phyloP scores from a whole-genome alignment of 208 protist genomes.

The Acanthamoeba castellanii region DNA sequence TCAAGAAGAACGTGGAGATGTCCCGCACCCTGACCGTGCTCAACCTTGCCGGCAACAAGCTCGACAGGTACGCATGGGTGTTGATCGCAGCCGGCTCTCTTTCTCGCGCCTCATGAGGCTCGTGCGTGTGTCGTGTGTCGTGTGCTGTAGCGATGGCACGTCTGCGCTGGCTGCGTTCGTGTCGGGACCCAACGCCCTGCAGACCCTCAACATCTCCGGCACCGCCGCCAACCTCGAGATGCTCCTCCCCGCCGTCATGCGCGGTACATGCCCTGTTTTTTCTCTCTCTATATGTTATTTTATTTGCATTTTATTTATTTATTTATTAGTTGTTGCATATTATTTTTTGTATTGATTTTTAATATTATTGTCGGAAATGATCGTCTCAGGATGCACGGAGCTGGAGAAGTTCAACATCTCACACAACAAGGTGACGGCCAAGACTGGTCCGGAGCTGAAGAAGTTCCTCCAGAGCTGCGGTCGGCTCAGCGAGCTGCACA shows the following conservation, averaged over 20 bases:
- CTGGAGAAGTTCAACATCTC: slow-evolving; percentile 81
- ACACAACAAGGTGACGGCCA: slow-evolving; percentile 82
- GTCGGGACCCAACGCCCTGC: slow-evolving; percentile 75
- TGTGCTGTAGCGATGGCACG: slow-evolving; percentile 74
- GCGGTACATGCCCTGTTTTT: not conserved
- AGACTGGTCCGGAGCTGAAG: slow-evolving; percentile 73
- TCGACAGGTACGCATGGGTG: slow-evolving; percentile 73
- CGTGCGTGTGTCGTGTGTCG: not conserved
- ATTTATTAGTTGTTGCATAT: too few relatives aligned
- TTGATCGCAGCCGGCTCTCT: not conserved
- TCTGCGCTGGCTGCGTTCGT: slow-evolving; percentile 78
- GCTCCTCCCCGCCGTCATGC: slow-evolving; percentile 36
- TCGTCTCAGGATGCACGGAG: slow-evolving; percentile 77
- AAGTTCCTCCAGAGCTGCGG: slow-evolving; percentile 78
- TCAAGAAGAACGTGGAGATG: slow-evolving; percentile 85
- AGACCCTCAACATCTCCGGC: slow-evolving; percentile 76
- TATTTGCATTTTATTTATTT: not conserved
- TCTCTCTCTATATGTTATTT: too few relatives aligned
- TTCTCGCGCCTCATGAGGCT: not conserved
- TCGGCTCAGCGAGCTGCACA: slow-evolving; percentile 71
- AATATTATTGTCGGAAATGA: not conserved
- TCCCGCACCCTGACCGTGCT: slow-evolving; percentile 77
- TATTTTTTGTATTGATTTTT: not conserved
- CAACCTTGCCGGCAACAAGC: slow-evolving; percentile 81
- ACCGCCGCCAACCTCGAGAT: slow-evolving; percentile 63